Evolutionary conservation across 805 yeast genomes (phyloP).

Genomic region (Zygotorulaspora danielsina): DNA sequence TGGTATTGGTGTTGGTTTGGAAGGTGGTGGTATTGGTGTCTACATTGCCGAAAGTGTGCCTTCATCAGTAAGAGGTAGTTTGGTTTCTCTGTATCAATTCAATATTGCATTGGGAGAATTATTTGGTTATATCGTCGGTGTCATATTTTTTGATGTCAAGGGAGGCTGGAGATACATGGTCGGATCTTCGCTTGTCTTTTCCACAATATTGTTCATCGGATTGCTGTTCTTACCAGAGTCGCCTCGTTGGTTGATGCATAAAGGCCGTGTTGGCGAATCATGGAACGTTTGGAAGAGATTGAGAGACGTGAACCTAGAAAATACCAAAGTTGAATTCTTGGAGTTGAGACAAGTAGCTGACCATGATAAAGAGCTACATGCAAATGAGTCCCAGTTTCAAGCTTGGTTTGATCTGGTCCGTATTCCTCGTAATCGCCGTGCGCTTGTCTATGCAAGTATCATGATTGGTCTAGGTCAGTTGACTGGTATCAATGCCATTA

Average conservation of each 20-base stretch:
- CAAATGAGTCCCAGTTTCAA: slow-evolving; percentile 37
- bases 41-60: slow-evolving; percentile 61
- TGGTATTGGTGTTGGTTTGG: slow-evolving; percentile 64
- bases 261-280: slow-evolving; percentile 49
- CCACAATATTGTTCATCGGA: slow-evolving; percentile 48
- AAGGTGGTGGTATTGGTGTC: slow-evolving; percentile 60
- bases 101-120: slow-evolving; percentile 65
- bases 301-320: slow-evolving; percentile 43
- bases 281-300: slow-evolving; percentile 53
- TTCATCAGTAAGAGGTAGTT: slow-evolving; percentile 51
- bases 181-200: slow-evolving; percentile 58
- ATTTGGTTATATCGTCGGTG: slow-evolving; percentile 59
- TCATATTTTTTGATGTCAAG: slow-evolving; percentile 51
- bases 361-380: slow-evolving; percentile 42
- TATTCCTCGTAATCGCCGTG: slow-evolving; percentile 57
- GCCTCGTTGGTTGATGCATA: slow-evolving; percentile 55
- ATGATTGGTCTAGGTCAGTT: slow-evolving; percentile 61
- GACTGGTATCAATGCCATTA: slow-evolving; percentile 64
- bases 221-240: slow-evolving; percentile 56
- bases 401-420: slow-evolving; percentile 50
- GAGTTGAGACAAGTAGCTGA: slow-evolving; percentile 52
- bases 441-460: slow-evolving; percentile 51
- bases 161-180: slow-evolving; percentile 66
- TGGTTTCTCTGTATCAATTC: slow-evolving; percentile 61
- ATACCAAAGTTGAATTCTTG: slow-evolving; percentile 50